Evolutionary conservation across 352 stramenopile genomes (phyloP), one percentile per base, ranked within the genome.

Genomic region (Salisapilia sapeloensis): DNA sequence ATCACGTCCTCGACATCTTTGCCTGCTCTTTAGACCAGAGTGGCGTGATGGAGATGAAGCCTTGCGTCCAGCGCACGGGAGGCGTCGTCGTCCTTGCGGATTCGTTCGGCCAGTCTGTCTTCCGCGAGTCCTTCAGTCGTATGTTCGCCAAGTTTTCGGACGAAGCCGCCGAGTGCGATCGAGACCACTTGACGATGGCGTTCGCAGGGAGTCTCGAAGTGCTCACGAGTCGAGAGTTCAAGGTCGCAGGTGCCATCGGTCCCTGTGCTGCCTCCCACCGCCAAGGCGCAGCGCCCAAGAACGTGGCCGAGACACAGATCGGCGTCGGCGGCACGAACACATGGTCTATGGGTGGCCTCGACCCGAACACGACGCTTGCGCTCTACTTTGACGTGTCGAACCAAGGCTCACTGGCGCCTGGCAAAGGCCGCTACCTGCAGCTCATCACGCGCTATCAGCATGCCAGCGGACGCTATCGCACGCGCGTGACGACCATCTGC

Each of bases 401-500:
- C 57, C 72, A 85, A 45, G 60, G 58, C 12, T 51, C 67, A 19
- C 33, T 82, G 18, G 44, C 72, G 11, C 60, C 66, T 10, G 72
- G 72, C 42, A 89, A 98, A 60, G 85, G 89, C 27, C 84, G 94
- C 21, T 99, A 93, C 69, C 93, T 98, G 41, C 83, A 97, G 62
- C 86, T 99, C 42, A 84, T 99, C 44, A 99, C 96, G 10, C 93
- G 92, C 44, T 99, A 99, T 65, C 94, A 98, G 58, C 93, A 99
- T 48, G 71, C 94, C 11, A 96, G 78, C 34, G 95, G 95, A 18
- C 69, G 65, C 17, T 97, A 96, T 51, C 74, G 95, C 31, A 86
- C 97, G 26, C 81, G 96, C 40, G 86, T 97, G 27, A 99, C 94
- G 8, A 99, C 96, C 5, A 69, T 98, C 12, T 98, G 91, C 48